Percentiles rank a stretch among this genome's conserved stretches.
phyloP scores from a whole-genome alignment of 176 grass and related monocot genomes.

The Tillandsia leiboldiana region DNA sequence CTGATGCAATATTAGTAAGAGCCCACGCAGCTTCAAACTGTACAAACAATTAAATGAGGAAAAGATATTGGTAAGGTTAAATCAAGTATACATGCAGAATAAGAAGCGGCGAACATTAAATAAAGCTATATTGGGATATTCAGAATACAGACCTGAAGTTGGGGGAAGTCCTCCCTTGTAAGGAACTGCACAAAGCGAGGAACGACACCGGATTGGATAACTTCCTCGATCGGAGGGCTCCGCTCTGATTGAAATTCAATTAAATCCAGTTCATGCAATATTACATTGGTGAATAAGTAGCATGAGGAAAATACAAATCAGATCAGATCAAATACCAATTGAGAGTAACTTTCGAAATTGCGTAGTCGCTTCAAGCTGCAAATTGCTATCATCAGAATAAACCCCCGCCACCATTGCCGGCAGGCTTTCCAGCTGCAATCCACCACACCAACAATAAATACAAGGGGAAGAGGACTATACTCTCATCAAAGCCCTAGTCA shows the following conservation, averaged over 20 bases:
- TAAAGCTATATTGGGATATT: background rate
- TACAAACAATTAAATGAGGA: slow-evolving; percentile 2
- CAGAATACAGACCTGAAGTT: slow-evolving; percentile 54
- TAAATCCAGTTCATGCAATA: too few species aligned
- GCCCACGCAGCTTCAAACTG: slow-evolving; percentile 99
- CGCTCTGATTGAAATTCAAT: slow-evolving; percentile 43
- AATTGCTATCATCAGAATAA: slow-evolving; percentile 55
- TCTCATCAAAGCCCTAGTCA: too few species aligned
- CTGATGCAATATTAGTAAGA: slow-evolving; percentile 97
- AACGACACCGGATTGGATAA: slow-evolving; percentile 86
- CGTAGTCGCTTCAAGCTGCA: slow-evolving; percentile 77
- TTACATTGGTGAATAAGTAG: too few species aligned
- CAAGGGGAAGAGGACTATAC: background rate
- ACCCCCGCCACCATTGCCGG: slow-evolving; percentile 76
- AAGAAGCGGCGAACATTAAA: background rate
- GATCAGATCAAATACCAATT: slow-evolving; percentile 43
- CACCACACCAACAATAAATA: slow-evolving; percentile 20
- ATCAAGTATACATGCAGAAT: too few species aligned
- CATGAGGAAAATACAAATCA: too few species aligned
- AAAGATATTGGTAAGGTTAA: too few species aligned
- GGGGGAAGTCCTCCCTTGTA: slow-evolving; percentile 83
- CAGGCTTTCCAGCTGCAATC: slow-evolving; percentile 77
- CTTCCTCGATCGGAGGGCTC: slow-evolving; percentile 96
- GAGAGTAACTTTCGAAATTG: slow-evolving; percentile 91
- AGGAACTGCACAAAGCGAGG: slow-evolving; percentile 96